These are phyloP conservation scores for Halophytophthora polymorphica DNA, from an alignment of 352 stramenopile species.

Conservation along the genomic window DNA sequence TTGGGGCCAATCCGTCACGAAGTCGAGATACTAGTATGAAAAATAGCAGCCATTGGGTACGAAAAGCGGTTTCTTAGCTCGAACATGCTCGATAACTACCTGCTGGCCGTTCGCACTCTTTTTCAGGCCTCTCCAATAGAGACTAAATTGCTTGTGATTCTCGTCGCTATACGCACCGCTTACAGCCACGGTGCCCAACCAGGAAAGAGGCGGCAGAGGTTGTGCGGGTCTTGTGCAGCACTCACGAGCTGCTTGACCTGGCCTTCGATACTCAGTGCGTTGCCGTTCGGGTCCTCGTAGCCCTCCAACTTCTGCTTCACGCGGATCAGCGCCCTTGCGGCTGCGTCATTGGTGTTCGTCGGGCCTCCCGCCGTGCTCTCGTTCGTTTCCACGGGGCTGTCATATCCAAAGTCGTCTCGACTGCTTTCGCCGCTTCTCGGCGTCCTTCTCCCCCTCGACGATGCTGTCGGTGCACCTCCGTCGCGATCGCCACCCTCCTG, in stretches of 20 bases:
- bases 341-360: conserved; percentile 72
- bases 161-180: neutral
- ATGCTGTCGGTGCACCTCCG: conserved; percentile 7
- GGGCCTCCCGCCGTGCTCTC: conserved; percentile 24
- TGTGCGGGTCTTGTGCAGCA: conserved; percentile 93
- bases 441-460: conserved; percentile 8
- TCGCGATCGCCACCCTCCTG: conserved; percentile 53
- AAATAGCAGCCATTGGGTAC: neutral
- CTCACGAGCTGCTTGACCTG: conserved; percentile 99
- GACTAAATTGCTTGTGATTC: neutral
- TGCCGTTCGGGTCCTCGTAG: conserved; percentile 96
- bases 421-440: conserved; percentile 23
- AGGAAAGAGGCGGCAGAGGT: conserved; percentile 94
- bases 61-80: too few relatives aligned
- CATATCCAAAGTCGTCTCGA: conserved; percentile 6
- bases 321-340: conserved; percentile 91
- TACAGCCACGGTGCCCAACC: conserved; percentile 97
- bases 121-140: too few relatives aligned
- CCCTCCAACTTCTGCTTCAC: conserved; percentile 98
- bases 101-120: too few relatives aligned
- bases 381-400: conserved; percentile 13
- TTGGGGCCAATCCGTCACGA: too few relatives aligned
- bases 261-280: conserved; percentile 96
- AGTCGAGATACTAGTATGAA: neutral
- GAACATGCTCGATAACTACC: too few relatives aligned